Percentiles rank a stretch among this genome's conserved stretches.
Evolutionary conservation across 331 rosid genomes (phyloP).

Genomic region (Pyrus hybrid): DNA sequence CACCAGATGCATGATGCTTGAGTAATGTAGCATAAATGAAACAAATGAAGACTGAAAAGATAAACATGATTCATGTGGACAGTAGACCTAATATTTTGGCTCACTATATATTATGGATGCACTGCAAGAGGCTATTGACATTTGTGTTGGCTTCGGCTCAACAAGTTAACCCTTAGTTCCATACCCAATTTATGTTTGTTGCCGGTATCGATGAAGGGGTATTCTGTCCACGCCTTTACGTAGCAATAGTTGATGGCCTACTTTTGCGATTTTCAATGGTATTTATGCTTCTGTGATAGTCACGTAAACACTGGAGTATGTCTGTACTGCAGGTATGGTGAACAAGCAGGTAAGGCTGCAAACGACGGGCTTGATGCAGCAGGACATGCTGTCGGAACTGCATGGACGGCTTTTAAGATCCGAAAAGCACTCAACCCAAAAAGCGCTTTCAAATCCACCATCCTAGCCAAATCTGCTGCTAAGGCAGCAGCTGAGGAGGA

Average conservation of each 20-base stretch:
- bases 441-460: constrained; percentile 50
- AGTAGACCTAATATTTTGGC: background rate
- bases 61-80: background rate
- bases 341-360: constrained; percentile 75
- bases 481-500: constrained; percentile 59
- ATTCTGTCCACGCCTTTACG: background rate
- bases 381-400: constrained; percentile 82
- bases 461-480: constrained; percentile 59
- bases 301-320: constrained; percentile 4
- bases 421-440: constrained; percentile 80
- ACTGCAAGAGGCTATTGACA: background rate
- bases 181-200: background rate
- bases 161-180: background rate
- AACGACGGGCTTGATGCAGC: constrained; percentile 85
- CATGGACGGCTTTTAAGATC: constrained; percentile 76
- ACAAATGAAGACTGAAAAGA: background rate
- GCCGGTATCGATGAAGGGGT: background rate
- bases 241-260: background rate
- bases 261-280: background rate
- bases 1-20: background rate
- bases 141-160: background rate
- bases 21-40: constrained; percentile 10
- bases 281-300: background rate
- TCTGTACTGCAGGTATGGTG: constrained; percentile 69
- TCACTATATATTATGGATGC: background rate